phyloP scores from a whole-genome alignment of 805 yeast genomes.

The Metschnikowia lochheadii region DNA sequence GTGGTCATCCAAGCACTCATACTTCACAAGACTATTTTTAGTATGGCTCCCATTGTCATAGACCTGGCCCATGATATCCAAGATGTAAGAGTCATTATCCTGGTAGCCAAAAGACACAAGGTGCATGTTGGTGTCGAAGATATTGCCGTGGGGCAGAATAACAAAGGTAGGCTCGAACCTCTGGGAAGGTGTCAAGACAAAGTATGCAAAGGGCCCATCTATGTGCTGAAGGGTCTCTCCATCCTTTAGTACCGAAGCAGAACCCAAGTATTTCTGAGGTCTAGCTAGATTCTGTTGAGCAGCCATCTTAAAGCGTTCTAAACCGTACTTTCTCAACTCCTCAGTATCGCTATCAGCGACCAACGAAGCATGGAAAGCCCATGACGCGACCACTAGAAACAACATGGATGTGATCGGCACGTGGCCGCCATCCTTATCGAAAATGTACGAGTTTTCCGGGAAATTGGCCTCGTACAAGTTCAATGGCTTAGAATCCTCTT shows the following conservation, averaged over 20 bases:
- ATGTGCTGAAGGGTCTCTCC: slow-evolving; percentile 6
- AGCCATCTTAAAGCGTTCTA: slow-evolving; percentile 65
- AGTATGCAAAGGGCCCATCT: slow-evolving; percentile 48
- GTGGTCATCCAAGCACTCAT: slow-evolving; percentile 28
- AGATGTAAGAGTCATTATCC: slow-evolving; percentile 28
- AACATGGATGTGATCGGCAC: slow-evolving; percentile 15
- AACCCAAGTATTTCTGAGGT: slow-evolving; percentile 52
- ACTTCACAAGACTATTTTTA: slow-evolving; percentile 44
- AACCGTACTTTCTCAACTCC: slow-evolving; percentile 60
- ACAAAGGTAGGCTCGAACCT: slow-evolving; percentile 57
- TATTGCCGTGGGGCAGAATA: slow-evolving; percentile 58
- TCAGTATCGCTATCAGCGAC: slow-evolving; percentile 77
- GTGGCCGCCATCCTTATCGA: slow-evolving; percentile 19
- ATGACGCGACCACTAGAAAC: slow-evolving; percentile 65
- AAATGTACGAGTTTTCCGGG: slow-evolving; percentile 29
- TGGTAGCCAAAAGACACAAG: slow-evolving; percentile 43
- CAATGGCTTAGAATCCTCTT: slow-evolving; percentile 27
- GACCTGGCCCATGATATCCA: slow-evolving; percentile 55
- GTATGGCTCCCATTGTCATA: slow-evolving; percentile 57
- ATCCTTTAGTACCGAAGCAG: slow-evolving; percentile 16
- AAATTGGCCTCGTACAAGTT: slow-evolving; percentile 43
- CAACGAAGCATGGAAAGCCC: slow-evolving; percentile 84
- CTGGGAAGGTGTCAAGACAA: slow-evolving; percentile 52
- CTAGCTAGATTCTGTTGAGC: slow-evolving; percentile 49
- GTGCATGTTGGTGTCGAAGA: slow-evolving; percentile 41